Evolutionary conservation across 2,329 filamentous ascomycete genomes (phyloP).

Genomic region (Tricladium varicosporioides): DNA sequence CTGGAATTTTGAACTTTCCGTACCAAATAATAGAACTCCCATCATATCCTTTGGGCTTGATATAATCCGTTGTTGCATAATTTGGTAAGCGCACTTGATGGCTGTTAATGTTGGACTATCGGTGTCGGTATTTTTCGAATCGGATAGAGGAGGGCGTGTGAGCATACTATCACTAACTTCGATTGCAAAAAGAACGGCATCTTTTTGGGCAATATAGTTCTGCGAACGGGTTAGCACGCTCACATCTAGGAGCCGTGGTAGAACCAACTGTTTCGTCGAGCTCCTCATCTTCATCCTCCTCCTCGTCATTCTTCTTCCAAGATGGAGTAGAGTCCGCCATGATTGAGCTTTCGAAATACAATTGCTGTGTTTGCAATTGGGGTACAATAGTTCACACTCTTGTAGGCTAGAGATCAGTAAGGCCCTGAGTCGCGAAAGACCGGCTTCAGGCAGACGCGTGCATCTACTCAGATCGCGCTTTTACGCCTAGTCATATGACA

Average conservation of each 20-base stretch:
- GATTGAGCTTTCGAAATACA: neutral
- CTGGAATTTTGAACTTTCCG: slow-evolving; percentile 77
- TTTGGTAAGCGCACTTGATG: slow-evolving; percentile 86
- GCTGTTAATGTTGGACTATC: slow-evolving; percentile 81
- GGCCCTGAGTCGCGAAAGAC: no score
- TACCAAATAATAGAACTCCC: slow-evolving; percentile 89
- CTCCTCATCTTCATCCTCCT: slow-evolving; percentile 70
- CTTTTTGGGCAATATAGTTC: slow-evolving; percentile 90
- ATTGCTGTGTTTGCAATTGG: no score
- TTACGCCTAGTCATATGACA: neutral
- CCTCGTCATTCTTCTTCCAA: slow-evolving; percentile 48
- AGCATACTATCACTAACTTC: slow-evolving; percentile 91
- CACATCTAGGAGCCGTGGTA: neutral
- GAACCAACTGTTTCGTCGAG: slow-evolving; percentile 59
- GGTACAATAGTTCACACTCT: no score
- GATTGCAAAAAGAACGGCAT: slow-evolving; percentile 97
- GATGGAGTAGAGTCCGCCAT: slow-evolving; percentile 24
- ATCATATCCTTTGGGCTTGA: slow-evolving; percentile 97
- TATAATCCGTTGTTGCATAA: slow-evolving; percentile 99
- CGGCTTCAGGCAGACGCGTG: slow-evolving; percentile 17
- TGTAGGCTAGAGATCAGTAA: no score
- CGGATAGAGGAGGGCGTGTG: slow-evolving; percentile 56
- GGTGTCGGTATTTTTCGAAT: slow-evolving; percentile 72
- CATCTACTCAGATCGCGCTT: no score
- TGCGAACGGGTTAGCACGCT: slow-evolving; percentile 35